Percentiles rank a stretch among this genome's conserved stretches.
Conservation (phyloP, 805 yeast genomes). For the Osmozyma mogii region DNA sequence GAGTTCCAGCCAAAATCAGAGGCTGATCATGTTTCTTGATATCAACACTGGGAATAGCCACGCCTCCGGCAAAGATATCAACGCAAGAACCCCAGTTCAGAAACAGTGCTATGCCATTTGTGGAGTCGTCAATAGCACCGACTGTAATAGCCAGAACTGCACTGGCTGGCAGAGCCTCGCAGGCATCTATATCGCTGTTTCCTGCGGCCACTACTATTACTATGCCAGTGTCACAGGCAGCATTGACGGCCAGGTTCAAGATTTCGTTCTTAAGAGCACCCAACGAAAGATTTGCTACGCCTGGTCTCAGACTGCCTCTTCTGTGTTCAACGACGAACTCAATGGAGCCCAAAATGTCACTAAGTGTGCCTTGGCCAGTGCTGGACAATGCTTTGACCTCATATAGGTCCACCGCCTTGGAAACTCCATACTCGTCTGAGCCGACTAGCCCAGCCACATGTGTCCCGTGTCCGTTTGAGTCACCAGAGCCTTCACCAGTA, state of each 20-base stretch:
- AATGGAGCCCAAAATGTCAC: constrained; percentile 57
- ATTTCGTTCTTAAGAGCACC: constrained; percentile 66
- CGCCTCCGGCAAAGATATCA: constrained; percentile 79
- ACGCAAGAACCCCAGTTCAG: constrained; percentile 95
- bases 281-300: constrained; percentile 73
- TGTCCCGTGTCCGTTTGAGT: constrained; percentile 1
- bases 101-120: constrained; percentile 65
- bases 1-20: constrained; percentile 5
- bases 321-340: constrained; percentile 63
- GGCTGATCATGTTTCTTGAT: constrained; percentile 12
- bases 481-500: constrained; percentile 3
- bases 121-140: constrained; percentile 78
- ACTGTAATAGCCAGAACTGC: constrained; percentile 67
- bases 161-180: constrained; percentile 81
- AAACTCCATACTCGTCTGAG: neutral
- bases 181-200: constrained; percentile 69
- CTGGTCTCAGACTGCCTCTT: constrained; percentile 21
- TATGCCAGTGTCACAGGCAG: constrained; percentile 67
- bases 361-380: constrained; percentile 63
- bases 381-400: constrained; percentile 70
- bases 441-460: constrained; percentile 1
- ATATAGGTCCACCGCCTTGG: neutral
- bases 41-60: constrained; percentile 51
- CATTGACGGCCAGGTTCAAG: constrained; percentile 67
- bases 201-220: constrained; percentile 83